Percentiles rank a stretch among this genome's conserved stretches.
Conservation (phyloP, 345 rosid genomes). For the Gossypium herbaceum region DNA sequence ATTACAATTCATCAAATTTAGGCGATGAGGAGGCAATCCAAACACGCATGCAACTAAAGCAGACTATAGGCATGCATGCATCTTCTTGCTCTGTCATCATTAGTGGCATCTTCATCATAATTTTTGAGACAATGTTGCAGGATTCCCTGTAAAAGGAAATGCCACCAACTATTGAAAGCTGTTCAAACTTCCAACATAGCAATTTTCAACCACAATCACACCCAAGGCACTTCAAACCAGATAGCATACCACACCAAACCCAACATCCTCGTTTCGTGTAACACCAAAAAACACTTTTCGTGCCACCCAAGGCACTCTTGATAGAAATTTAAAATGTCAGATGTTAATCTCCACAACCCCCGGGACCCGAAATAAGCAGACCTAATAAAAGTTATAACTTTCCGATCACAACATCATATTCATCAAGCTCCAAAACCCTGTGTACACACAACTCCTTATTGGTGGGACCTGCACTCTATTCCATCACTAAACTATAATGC, state of each 20-base stretch:
- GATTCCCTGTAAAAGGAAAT: conserved; percentile 30
- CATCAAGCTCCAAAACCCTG: not conserved
- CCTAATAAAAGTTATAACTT: not conserved
- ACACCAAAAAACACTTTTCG: not conserved
- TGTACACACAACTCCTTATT: not conserved
- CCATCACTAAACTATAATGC: conserved; percentile 29
- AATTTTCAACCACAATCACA: not conserved
- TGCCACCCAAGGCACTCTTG: not conserved
- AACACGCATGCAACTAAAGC: conserved; percentile 10
- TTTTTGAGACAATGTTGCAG: conserved; percentile 30
- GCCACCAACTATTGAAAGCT: not conserved
- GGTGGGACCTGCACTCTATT: conserved; percentile 3
- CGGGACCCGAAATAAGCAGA: not conserved
- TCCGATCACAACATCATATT: not conserved
- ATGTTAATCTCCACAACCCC: not conserved
- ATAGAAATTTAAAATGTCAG: not conserved
- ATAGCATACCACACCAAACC: not conserved
- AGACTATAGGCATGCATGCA: not conserved
- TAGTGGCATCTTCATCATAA: conserved; percentile 12
- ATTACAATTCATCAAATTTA: conserved; percentile 12
- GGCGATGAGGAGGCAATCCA: not conserved
- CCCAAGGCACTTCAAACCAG: not conserved
- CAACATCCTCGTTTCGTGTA: too few species aligned
- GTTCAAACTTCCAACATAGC: not conserved
- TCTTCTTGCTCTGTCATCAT: conserved; percentile 4